Conservation (phyloP, 2,329 filamentous ascomycete genomes). For the Colletotrichum incanum region DNA sequence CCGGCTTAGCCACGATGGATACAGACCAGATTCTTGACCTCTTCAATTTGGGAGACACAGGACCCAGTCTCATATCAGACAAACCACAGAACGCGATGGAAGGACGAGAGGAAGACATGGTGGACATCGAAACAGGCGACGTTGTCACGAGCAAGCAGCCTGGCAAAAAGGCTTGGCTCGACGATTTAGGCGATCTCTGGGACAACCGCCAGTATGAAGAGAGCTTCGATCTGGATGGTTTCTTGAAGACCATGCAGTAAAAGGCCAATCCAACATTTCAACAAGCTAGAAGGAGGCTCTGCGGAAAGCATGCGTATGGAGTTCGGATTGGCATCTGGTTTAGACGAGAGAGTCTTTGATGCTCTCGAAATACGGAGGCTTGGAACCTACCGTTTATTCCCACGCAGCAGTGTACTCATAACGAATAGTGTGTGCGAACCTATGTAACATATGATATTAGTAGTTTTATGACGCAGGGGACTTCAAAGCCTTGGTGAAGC, state of each 20-base stretch:
- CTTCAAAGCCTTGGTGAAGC: not conserved
- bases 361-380: slow-evolving; percentile 21
- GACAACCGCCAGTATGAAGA: slow-evolving; percentile 98
- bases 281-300: slow-evolving; percentile 1
- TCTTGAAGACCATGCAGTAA: slow-evolving; percentile 91
- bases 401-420: slow-evolving; percentile 30
- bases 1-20: slow-evolving; percentile 94
- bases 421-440: slow-evolving; percentile 36
- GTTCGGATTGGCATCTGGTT: slow-evolving; percentile 39
- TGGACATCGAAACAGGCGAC: slow-evolving; percentile 92
- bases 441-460: slow-evolving; percentile 37
- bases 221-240: slow-evolving; percentile 95
- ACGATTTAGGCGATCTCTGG: slow-evolving; percentile 96
- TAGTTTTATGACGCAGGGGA: slow-evolving; percentile 2
- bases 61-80: slow-evolving; percentile 75
- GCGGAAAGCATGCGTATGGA: slow-evolving; percentile 29
- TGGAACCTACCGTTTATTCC: slow-evolving; percentile 3
- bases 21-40: slow-evolving; percentile 98
- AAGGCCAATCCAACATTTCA: slow-evolving; percentile 5
- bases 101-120: slow-evolving; percentile 86
- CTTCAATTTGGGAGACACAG: slow-evolving; percentile 90
- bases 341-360: slow-evolving; percentile 35
- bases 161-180: slow-evolving; percentile 95
- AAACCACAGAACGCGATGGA: slow-evolving; percentile 72
- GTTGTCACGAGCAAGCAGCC: slow-evolving; percentile 85